Evolutionary conservation across 495 filamentous ascomycete genomes (phyloP).

Genomic region (Friedmanniomyces endolithicus): DNA sequence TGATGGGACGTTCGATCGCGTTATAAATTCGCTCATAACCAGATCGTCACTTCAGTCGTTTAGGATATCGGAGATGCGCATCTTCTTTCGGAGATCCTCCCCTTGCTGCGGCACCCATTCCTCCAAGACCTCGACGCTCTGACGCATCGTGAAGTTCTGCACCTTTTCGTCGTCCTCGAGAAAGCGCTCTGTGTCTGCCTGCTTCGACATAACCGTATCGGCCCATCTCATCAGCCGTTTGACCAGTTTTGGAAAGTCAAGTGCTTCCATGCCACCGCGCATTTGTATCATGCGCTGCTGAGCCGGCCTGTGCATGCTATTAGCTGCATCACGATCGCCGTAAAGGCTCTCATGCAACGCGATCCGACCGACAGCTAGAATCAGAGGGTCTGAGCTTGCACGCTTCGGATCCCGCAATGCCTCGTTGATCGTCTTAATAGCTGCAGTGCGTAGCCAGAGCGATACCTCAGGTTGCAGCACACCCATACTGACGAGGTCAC

Average conservation of each 20-base stretch:
- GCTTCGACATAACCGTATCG: constrained; percentile 12
- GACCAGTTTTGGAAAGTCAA: constrained; percentile 15
- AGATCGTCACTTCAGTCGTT: background rate
- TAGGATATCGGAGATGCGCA: constrained; percentile 11
- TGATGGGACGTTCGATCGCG: background rate
- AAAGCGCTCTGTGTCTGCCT: constrained; percentile 10
- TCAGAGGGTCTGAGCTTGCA: constrained; percentile 8
- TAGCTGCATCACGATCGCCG: constrained; percentile 6
- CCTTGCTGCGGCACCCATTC: constrained; percentile 6
- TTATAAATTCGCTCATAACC: background rate
- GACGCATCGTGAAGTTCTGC: constrained; percentile 1
- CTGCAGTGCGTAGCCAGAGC: constrained; percentile 9
- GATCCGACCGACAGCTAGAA: constrained; percentile 15
- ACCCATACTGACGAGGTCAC: constrained; percentile 5
- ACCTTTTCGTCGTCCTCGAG: constrained; percentile 10
- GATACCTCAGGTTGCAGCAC: constrained; percentile 3
- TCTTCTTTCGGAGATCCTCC: constrained; percentile 9
- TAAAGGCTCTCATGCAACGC: constrained; percentile 13
- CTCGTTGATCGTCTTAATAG: constrained; percentile 13
- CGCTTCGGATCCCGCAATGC: constrained; percentile 12
- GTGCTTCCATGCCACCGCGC: constrained; percentile 12
- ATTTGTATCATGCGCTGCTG: constrained; percentile 15
- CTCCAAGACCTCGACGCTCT: constrained; percentile 8
- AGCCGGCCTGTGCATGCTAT: constrained; percentile 10
- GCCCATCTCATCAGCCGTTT: constrained; percentile 16